Conservation (phyloP, 352 stramenopile genomes). For the Halophytophthora batemanensis region DNA sequence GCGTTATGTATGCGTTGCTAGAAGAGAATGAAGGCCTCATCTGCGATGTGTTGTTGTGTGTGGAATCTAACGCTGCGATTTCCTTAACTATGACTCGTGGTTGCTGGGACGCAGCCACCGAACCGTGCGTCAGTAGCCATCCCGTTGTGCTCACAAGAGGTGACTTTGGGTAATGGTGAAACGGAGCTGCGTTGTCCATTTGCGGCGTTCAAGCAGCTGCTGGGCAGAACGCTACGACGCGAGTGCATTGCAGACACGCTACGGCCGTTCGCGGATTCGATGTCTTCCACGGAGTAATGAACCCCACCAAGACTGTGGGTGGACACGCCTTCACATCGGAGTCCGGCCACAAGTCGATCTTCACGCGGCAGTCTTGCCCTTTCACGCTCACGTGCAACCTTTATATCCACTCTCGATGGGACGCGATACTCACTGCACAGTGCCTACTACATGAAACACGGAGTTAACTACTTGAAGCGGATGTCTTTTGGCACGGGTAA, state of each 20-base stretch:
- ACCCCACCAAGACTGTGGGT: too few species aligned
- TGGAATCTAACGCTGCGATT: not conserved
- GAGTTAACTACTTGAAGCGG: too few species aligned
- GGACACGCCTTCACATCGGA: too few species aligned
- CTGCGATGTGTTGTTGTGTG: not conserved
- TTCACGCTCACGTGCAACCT: too few species aligned
- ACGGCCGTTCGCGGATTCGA: constrained; percentile 57
- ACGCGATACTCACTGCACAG: too few species aligned
- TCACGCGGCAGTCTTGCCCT: too few species aligned
- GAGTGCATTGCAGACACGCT: constrained; percentile 69
- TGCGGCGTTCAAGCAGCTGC: constrained; percentile 62
- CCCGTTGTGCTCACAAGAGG: constrained; percentile 64
- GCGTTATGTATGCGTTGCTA: too few species aligned
- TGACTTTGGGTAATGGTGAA: constrained; percentile 36
- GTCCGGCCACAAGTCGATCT: too few species aligned
- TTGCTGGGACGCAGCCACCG: constrained; percentile 37
- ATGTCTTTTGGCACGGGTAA: too few species aligned
- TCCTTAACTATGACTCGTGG: not conserved
- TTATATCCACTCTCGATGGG: too few species aligned
- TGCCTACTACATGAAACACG: too few species aligned
- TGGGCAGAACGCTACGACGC: constrained; percentile 63
- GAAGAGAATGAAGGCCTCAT: too few species aligned
- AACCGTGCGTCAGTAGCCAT: constrained; percentile 67
- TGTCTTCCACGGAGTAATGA: constrained; percentile 11
- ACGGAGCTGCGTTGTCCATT: constrained; percentile 60